phyloP scores from a whole-genome alignment of 495 filamentous ascomycete species.

The Penicillium robsamsonii region DNA sequence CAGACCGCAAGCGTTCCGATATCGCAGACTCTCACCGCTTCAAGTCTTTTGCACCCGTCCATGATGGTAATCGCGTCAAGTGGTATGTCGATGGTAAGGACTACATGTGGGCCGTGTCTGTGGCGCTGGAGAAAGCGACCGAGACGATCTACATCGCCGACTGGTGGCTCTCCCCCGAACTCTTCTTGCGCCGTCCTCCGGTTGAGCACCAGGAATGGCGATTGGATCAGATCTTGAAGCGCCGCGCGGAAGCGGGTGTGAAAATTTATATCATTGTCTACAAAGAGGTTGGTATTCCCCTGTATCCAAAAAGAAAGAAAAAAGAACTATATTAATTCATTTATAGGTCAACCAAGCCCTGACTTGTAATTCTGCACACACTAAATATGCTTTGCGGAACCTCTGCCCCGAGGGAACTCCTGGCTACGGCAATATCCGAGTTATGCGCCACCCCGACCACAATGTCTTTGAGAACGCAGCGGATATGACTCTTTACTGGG shows the following conservation, averaged over 20 bases:
- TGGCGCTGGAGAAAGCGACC: slow-evolving; percentile 79
- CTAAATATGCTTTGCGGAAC: slow-evolving; percentile 79
- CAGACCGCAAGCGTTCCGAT: slow-evolving; percentile 72
- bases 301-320: not conserved
- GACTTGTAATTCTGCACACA: slow-evolving; percentile 90
- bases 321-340: slow-evolving; percentile 2
- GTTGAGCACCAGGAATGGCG: slow-evolving; percentile 81
- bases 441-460: slow-evolving; percentile 94
- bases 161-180: slow-evolving; percentile 95
- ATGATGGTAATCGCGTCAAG: slow-evolving; percentile 82
- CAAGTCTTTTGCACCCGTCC: slow-evolving; percentile 79
- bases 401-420: slow-evolving; percentile 77
- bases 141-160: slow-evolving; percentile 95
- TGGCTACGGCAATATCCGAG: slow-evolving; percentile 80
- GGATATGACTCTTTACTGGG: slow-evolving; percentile 98
- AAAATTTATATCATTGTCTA: slow-evolving; percentile 95
- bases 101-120: slow-evolving; percentile 90
- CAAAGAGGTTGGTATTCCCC: slow-evolving; percentile 59
- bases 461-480: slow-evolving; percentile 90
- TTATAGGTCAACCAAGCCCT: slow-evolving; percentile 65
- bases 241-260: slow-evolving; percentile 84
- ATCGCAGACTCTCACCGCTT: slow-evolving; percentile 80
- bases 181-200: slow-evolving; percentile 85
- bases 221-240: slow-evolving; percentile 81
- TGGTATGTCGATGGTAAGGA: slow-evolving; percentile 96